phyloP scores from a whole-genome alignment of 768 basidiomycete genomes.

The Amanita jacksonii region DNA sequence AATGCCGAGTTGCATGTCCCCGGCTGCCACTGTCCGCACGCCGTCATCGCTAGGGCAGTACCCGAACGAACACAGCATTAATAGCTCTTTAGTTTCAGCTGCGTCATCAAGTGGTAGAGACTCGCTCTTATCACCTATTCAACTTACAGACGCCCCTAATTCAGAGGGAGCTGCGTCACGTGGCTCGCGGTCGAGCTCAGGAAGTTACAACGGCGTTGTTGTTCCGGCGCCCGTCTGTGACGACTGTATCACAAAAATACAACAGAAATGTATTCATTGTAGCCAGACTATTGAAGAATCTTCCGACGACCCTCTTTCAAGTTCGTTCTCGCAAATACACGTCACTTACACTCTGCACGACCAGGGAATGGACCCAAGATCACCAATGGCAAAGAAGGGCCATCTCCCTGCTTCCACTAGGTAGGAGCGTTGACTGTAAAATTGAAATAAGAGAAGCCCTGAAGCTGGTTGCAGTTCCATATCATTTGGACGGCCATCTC shows the following conservation, averaged over 20 bases:
- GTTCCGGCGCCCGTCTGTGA: neutral
- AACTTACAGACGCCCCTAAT: neutral
- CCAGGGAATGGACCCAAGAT: constrained; percentile 10
- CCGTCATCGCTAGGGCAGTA: constrained; percentile 21
- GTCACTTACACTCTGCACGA: constrained; percentile 2
- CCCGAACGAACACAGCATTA: constrained; percentile 12
- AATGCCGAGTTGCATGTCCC: no score
- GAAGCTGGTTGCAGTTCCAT: constrained; percentile 1
- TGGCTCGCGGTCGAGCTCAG: neutral
- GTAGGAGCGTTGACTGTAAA: neutral
- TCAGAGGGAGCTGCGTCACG: no score
- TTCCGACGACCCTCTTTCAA: constrained; percentile 11
- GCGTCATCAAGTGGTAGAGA: constrained; percentile 7
- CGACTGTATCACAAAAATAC: neutral
- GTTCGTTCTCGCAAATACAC: constrained; percentile 1
- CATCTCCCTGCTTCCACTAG: neutral
- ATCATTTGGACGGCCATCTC: constrained; percentile 14
- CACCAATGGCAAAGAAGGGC: constrained; percentile 7
- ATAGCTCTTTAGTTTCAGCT: constrained; percentile 13
- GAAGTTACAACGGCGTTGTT: no score
- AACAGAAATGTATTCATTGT: neutral
- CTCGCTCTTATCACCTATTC: no score
- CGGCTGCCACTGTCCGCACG: constrained; percentile 18
- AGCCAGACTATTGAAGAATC: neutral
- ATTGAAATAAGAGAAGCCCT: neutral